Evolutionary conservation across 495 filamentous ascomycete species (phyloP), one percentile per base, ranked within the genome.

Genomic region (Daldinia childiae): DNA sequence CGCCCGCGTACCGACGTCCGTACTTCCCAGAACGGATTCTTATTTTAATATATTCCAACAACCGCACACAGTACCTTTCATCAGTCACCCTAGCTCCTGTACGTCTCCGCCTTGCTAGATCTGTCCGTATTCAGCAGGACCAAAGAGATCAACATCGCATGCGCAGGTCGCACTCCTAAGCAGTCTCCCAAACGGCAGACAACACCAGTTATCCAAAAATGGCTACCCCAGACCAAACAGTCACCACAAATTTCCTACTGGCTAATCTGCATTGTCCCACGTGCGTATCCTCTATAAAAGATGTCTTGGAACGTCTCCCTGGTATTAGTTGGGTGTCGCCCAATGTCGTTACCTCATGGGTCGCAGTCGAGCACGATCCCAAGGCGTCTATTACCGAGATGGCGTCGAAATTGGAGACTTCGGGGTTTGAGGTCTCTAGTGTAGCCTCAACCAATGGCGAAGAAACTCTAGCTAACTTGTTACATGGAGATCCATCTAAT

Each of bases 261-360:
- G 79, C 79, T 56, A 89, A 90, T 79, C 80, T 90, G 15, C 88
- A 90, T 73, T 90, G 88, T 80, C 84, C 87, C 30, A 86, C 87
- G 55, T 90, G 88, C 69, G 82, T 89, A 19, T 83, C 83, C 21
- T 78, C 81, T 69, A 89, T 90, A 76, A 81, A 86, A 72, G 73
- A 80, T 48, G 80, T 78, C 68, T 69, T 89, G 34, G 74, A 73
- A 57, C 77, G 67, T 12, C 67, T 80, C 6, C 81, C 82, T 14
- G 68, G 77, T 15, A 77, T 87, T 45, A 68, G 66, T 58, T 86
- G 83, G 80, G 81, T 89, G 7, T 88, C 87, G 55, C 82, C 86
- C 56, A 88, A 86, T 55, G 81, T 89, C 27, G 82, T 89, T 57
- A 86, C 87, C 21, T 85, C 84, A 36, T 77, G 75, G 54, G 83